phyloP scores from a whole-genome alignment of 2,329 filamentous ascomycete genomes.

The Cadophora malorum region DNA sequence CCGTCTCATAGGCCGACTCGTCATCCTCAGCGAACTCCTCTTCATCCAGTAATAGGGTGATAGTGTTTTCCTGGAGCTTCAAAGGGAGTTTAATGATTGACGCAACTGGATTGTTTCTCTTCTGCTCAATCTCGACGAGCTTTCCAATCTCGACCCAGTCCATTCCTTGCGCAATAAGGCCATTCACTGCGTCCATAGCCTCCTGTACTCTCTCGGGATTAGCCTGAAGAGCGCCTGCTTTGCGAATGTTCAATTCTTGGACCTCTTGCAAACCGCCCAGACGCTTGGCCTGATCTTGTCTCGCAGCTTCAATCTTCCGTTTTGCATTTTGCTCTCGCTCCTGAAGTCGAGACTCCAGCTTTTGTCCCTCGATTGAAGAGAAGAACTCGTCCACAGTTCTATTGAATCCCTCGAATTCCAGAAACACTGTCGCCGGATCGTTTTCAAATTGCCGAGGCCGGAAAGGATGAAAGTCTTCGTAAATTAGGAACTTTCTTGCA shows the following conservation, averaged over 20 bases:
- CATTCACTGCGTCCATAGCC: constrained; percentile 90
- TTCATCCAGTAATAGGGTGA: constrained; percentile 77
- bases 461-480: constrained; percentile 97
- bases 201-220: constrained; percentile 93
- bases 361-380: constrained; percentile 94
- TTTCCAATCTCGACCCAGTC: constrained; percentile 94
- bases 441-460: constrained; percentile 78
- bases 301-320: constrained; percentile 84
- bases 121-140: constrained; percentile 87
- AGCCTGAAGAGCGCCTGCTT: constrained; percentile 88
- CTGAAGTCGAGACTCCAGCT: constrained; percentile 79
- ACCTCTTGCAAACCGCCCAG: constrained; percentile 83
- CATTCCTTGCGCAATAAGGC: constrained; percentile 91
- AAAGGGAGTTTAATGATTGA: constrained; percentile 85
- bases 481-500: constrained; percentile 62
- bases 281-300: constrained; percentile 81
- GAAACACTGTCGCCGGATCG: constrained; percentile 67
- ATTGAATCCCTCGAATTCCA: constrained; percentile 87
- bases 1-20: constrained; percentile 66
- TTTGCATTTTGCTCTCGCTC: constrained; percentile 84
- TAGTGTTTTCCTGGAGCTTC: constrained; percentile 86
- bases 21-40: constrained; percentile 63
- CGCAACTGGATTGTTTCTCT: constrained; percentile 81
- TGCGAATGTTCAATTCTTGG: constrained; percentile 83
- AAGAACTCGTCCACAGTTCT: constrained; percentile 96